Percentiles rank a stretch among this genome's conserved stretches.
Evolutionary conservation across 2,329 filamentous ascomycete species (phyloP).

Genomic region (Aureobasidium sp.): DNA sequence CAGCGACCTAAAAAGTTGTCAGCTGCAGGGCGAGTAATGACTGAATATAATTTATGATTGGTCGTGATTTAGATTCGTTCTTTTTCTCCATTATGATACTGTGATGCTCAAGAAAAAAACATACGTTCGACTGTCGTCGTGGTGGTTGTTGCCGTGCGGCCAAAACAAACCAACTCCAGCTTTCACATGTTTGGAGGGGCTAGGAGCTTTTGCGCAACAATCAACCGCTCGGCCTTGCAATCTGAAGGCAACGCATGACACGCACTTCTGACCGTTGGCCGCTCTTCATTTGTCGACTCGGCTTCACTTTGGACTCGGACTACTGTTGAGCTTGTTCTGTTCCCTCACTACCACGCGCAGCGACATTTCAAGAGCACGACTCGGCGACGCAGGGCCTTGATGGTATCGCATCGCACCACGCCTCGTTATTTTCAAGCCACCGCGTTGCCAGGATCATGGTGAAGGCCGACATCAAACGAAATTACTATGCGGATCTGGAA

Average conservation of each 20-base stretch:
- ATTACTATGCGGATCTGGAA: conserved; percentile 83
- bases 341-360: neutral
- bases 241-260: conserved; percentile 9
- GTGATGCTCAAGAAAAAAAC: neutral
- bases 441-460: conserved; percentile 26
- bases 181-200: conserved; percentile 16
- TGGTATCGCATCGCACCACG: conserved; percentile 4
- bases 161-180: conserved; percentile 5
- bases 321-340: neutral
- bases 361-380: neutral
- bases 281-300: neutral
- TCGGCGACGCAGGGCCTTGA: neutral
- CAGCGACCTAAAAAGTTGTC: neutral
- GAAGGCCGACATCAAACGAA: conserved; percentile 39
- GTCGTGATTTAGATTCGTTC: too few relatives aligned
- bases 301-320: neutral
- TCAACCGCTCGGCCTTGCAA: neutral
- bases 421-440: neutral
- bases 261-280: neutral
- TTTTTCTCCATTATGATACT: too few relatives aligned
- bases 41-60: neutral
- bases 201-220: conserved; percentile 13
- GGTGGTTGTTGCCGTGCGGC: neutral
- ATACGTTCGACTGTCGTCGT: neutral
- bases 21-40: neutral